A percentile compares a stretch with the other conserved stretches of the same genome.
Evolutionary conservation across 148 eudicot species (phyloP).

Genomic region (Rhododendron griersonianum): DNA sequence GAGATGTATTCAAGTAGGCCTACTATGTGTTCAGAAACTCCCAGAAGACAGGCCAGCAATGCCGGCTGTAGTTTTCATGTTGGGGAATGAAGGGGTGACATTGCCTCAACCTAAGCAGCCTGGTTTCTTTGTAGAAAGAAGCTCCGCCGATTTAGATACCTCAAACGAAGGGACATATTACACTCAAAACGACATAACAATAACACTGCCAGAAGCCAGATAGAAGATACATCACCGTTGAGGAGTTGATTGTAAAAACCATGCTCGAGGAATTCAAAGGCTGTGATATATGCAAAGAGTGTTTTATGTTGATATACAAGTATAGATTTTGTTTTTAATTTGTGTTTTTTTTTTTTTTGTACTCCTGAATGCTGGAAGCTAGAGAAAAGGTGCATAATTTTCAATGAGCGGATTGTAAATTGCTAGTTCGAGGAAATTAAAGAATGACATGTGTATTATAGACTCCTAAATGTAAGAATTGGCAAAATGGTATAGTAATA

Average conservation of each 20-base stretch:
- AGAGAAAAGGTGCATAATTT: neutral
- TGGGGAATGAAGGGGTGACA: neutral
- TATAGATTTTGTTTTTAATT: neutral
- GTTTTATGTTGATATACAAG: neutral
- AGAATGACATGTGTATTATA: neutral
- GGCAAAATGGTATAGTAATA: neutral
- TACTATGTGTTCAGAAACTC: neutral
- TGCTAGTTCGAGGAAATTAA: neutral
- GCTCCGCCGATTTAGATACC: neutral
- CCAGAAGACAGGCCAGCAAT: slow-evolving; percentile 1
- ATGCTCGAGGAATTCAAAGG: neutral
- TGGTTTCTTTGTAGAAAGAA: slow-evolving; percentile 1
- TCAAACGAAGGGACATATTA: too few species aligned
- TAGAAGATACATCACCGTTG: neutral
- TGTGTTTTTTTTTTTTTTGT: neutral
- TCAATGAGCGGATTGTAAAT: neutral
- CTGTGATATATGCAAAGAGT: neutral
- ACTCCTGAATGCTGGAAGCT: neutral
- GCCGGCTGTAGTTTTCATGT: neutral
- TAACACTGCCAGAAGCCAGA: slow-evolving; percentile 3
- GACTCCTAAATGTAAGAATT: neutral
- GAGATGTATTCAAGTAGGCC: slow-evolving; percentile 1
- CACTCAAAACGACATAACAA: neutral
- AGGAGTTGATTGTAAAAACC: neutral
- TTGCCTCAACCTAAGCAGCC: neutral